Evolutionary conservation across 2,329 filamentous ascomycete species (phyloP).

Genomic region (Macroventuria anomochaeta): DNA sequence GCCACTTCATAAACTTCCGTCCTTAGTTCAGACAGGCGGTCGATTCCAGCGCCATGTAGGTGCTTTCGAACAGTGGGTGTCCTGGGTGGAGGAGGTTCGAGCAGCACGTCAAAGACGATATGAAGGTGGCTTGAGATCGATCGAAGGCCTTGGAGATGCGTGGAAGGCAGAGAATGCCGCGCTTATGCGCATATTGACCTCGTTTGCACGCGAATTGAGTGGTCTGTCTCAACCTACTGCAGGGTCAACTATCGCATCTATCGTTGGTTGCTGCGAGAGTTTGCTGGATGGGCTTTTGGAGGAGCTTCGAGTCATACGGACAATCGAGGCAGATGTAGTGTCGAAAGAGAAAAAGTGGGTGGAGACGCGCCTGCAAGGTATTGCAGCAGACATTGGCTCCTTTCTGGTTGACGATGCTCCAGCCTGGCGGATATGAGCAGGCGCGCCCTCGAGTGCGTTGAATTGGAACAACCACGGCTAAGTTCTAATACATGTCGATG

Average conservation of each 20-base stretch:
- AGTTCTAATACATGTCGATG: no score
- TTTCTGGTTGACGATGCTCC: constrained; percentile 22
- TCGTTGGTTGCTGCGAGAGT: constrained; percentile 38
- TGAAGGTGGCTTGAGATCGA: constrained; percentile 22
- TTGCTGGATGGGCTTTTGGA: constrained; percentile 41
- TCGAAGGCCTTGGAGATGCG: constrained; percentile 40
- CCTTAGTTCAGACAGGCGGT: constrained; percentile 41
- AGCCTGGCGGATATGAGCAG: constrained; percentile 34
- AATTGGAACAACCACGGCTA: neutral
- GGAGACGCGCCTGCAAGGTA: constrained; percentile 39
- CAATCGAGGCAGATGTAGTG: constrained; percentile 41
- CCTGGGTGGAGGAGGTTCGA: constrained; percentile 39
- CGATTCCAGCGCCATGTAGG: constrained; percentile 39
- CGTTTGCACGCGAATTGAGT: constrained; percentile 42
- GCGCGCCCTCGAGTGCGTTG: neutral
- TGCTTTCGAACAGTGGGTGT: constrained; percentile 44
- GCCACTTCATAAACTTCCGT: constrained; percentile 47
- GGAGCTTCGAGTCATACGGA: constrained; percentile 45
- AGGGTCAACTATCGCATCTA: constrained; percentile 44
- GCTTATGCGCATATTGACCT: constrained; percentile 44
- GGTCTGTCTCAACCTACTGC: constrained; percentile 33
- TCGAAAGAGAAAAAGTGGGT: constrained; percentile 46
- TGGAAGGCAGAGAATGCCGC: constrained; percentile 46
- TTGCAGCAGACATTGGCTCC: constrained; percentile 33
- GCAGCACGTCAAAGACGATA: constrained; percentile 21